Evolutionary conservation across 148 eudicot genomes (phyloP), one percentile per base, ranked within the genome.

Genomic region (Euryodendron excelsum): DNA sequence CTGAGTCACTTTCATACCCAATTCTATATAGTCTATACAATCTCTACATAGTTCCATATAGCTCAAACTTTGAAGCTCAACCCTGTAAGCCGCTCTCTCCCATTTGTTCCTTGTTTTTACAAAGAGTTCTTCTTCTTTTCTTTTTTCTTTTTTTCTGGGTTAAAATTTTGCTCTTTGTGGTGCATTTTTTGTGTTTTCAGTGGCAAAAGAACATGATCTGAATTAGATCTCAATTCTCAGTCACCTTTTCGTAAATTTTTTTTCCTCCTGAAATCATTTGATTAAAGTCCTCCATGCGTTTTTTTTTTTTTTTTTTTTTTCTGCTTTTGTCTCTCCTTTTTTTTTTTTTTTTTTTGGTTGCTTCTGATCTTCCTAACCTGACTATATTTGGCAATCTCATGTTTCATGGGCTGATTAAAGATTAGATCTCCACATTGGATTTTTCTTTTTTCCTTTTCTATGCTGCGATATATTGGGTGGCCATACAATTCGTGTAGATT

Each of bases 201-300:
- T 71, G 47, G 20, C 31, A 27, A 8, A 25, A 28, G 37, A 18
- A 15, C 21, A 41, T 41, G 12, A 28, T 61, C 37, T 44, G 55
- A 31, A 39, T 41, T 61, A 20, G 78, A 61, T 75, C 78, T 75
- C 39, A 34, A 25, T 58, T 58, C 9, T 73, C 15, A 73, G n/a
- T 47, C 56, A 27, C 21, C 13, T 28, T 36, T 56, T 5, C 30
- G 20, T 75, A 20, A n/a, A n/a, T n/a, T n/a, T n/a, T 60, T 61
- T 5, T 28, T 13, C 11, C 14, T 39, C 37, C 25, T 74, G 34
- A 27, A 17, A 6, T 20, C n/a, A n/a, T n/a, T n/a, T n/a, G n/a
- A n/a, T n/a, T n/a, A n/a, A n/a, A n/a, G n/a, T n/a, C n/a, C n/a
- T n/a, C n/a, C n/a, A n/a, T n/a, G n/a, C n/a, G n/a, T n/a, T n/a